Percentiles rank a stretch among this genome's conserved stretches.
Conservation (phyloP, 1,139 yeast species). For the Kurtzmaniella quercitrusa region DNA sequence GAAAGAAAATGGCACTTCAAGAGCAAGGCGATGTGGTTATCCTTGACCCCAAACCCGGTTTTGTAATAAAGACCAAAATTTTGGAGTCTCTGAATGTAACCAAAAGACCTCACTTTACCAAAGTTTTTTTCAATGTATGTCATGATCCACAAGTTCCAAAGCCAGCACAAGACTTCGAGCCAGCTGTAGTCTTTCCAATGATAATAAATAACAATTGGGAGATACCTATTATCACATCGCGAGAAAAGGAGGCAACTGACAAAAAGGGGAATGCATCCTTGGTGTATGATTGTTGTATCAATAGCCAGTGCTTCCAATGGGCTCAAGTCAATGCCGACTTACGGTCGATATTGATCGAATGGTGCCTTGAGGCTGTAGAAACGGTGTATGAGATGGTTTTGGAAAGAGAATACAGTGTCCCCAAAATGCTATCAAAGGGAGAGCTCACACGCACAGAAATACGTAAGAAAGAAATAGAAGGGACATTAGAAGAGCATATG, state of each 20-base stretch:
- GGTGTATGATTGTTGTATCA: conserved; percentile 76
- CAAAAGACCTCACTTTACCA: conserved; percentile 38
- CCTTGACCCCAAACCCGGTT: conserved; percentile 51
- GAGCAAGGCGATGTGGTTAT: conserved; percentile 17
- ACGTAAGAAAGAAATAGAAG: conserved; percentile 26
- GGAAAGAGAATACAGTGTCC: conserved; percentile 45
- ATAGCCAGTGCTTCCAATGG: conserved; percentile 59
- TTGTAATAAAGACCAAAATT: conserved; percentile 61
- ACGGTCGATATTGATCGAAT: conserved; percentile 47
- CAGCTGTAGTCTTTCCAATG: conserved; percentile 56
- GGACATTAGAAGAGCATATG: conserved; percentile 26
- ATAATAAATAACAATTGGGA: conserved; percentile 79
- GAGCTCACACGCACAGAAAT: conserved; percentile 35
- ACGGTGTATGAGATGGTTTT: conserved; percentile 36
- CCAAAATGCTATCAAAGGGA: conserved; percentile 65
- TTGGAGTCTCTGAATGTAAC: conserved; percentile 26
- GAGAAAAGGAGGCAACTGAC: conserved; percentile 52
- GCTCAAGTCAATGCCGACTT: conserved; percentile 51
- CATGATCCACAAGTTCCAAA: conserved; percentile 60
- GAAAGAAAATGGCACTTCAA: conserved; percentile 13
- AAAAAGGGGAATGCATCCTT: conserved; percentile 64
- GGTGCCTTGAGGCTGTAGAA: conserved; percentile 71
- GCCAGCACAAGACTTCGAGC: conserved; percentile 46
- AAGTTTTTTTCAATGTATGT: conserved; percentile 78
- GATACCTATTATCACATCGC: conserved; percentile 71